phyloP scores from a whole-genome alignment of 192 early-diverging fungal species.

The Phycomyces blakesleeanus region DNA sequence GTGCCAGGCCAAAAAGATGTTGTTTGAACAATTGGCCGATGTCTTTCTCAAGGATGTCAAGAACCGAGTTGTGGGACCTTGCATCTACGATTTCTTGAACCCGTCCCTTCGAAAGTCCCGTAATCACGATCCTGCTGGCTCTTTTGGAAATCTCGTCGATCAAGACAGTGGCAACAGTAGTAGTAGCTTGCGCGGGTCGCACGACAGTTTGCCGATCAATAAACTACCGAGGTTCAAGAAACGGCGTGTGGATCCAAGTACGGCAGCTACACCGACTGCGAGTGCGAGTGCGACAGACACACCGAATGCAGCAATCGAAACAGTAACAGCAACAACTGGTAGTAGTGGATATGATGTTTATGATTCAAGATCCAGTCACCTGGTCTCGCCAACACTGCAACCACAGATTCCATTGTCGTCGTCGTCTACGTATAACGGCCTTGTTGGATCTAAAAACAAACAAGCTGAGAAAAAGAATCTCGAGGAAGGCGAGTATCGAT shows the following conservation, averaged over 20 bases:
- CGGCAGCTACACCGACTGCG: neutral
- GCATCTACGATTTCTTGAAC: constrained; percentile 46
- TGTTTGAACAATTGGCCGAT: constrained; percentile 46
- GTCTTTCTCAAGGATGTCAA: constrained; percentile 53
- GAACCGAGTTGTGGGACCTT: constrained; percentile 45
- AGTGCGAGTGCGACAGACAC: too few relatives aligned
- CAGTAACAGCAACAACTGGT: too few relatives aligned
- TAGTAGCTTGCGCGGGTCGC: neutral
- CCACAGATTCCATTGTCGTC: neutral
- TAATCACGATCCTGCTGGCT: neutral
- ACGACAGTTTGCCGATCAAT: neutral
- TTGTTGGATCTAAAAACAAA: neutral
- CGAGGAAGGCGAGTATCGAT: constrained; percentile 28
- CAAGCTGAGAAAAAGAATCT: neutral
- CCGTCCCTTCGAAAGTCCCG: neutral
- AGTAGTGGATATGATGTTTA: too few relatives aligned
- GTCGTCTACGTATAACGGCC: neutral
- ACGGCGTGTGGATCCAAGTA: neutral
- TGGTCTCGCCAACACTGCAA: too few relatives aligned
- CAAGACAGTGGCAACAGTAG: too few relatives aligned
- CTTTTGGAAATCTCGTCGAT: too few relatives aligned
- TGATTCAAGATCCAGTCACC: too few relatives aligned
- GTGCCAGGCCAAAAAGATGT: constrained; percentile 32
- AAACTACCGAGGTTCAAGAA: constrained; percentile 6
- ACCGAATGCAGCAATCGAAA: too few relatives aligned